phyloP scores from a whole-genome alignment of 805 yeast genomes.

The Wickerhamiella shivajii region DNA sequence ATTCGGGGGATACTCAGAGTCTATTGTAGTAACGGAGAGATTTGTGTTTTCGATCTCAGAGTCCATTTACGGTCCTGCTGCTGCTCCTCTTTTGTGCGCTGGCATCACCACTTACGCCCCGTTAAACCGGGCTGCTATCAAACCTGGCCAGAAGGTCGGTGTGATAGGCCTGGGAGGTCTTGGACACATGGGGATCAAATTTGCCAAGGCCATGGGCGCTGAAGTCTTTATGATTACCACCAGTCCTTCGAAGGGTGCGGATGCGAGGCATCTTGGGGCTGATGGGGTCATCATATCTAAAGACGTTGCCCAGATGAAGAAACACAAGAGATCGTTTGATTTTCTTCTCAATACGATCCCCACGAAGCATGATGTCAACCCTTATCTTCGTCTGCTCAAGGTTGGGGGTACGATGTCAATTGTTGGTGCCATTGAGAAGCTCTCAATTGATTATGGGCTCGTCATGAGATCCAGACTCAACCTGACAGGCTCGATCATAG shows the following conservation, averaged over 20 bases:
- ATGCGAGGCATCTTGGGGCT: constrained; percentile 42
- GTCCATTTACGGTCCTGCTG: constrained; percentile 34
- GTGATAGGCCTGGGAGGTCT: constrained; percentile 54
- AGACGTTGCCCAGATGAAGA: constrained; percentile 27
- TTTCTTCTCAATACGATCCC: constrained; percentile 40
- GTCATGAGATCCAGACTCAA: constrained; percentile 29
- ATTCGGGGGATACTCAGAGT: constrained; percentile 32
- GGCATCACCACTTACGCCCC: constrained; percentile 65
- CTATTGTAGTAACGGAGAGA: constrained; percentile 37
- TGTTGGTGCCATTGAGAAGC: constrained; percentile 45
- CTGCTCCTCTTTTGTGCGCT: constrained; percentile 66
- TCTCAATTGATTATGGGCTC: constrained; percentile 26
- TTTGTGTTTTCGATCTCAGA: constrained; percentile 54
- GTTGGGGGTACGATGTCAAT: constrained; percentile 45
- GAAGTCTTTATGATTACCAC: constrained; percentile 47
- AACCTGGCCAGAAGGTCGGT: constrained; percentile 40
- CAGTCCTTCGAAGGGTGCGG: constrained; percentile 34
- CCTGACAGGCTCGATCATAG: constrained; percentile 34
- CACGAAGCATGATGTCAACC: constrained; percentile 34
- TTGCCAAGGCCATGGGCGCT: constrained; percentile 49
- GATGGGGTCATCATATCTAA: constrained; percentile 38
- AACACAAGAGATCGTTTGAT: constrained; percentile 29
- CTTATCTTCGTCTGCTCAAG: constrained; percentile 36
- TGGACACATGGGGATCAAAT: constrained; percentile 48
- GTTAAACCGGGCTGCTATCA: constrained; percentile 33